Base-by-base conservation (phyloP, 768 basidiomycete species). In the Mycena galericulata region DNA sequence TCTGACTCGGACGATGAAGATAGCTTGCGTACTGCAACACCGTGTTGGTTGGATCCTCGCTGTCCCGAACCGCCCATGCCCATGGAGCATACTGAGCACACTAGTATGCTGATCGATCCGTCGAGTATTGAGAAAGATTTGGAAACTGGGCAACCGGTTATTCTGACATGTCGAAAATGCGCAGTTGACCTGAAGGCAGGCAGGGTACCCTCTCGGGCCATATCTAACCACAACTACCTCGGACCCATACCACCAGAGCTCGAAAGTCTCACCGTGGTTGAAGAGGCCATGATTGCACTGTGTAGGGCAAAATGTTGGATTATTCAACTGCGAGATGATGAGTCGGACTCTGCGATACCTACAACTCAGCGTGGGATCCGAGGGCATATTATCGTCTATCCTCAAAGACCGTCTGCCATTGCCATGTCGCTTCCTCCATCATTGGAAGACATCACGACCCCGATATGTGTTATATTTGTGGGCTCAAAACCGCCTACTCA, bases 211-310 rank as follows among this genome's bases (percentile, higher is more conserved):
- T 2, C 47, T 2, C 9, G 18, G 4, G 47, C 47, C 2, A 49
- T 49, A 2, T 4, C 26, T 2, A 49, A 49, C 22, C 26, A 49
- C 26, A 40, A 65, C 24, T 65, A n/a, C 24, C 43, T 70, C 9
- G 68, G 64, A 9, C 38, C 56, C 9, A 43, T 70, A 5, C 68
- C 68, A 15, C 4, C 2, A 5, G 64, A 59, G 30, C 59, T 70
- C 14, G 11, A 34, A 30, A 29, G 36, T 20, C 46, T 70, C 9
- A 60, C 57, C 4, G 40, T 66, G 2, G 41, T 70, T 1, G 68
- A 70, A 45, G 68, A 70, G 27, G 24, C 56, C 7, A 60, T 70
- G 64, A 54, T 70, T 27, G 68, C 68, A 5, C 41, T 43, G 11
- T 70, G 68, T 34, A 40, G 68, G 14, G 53, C 68, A 8, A 69